Percentiles rank a stretch among this genome's conserved stretches.
Evolutionary conservation across 148 eudicot species (phyloP).

Genomic region (Diospyros kaki): DNA sequence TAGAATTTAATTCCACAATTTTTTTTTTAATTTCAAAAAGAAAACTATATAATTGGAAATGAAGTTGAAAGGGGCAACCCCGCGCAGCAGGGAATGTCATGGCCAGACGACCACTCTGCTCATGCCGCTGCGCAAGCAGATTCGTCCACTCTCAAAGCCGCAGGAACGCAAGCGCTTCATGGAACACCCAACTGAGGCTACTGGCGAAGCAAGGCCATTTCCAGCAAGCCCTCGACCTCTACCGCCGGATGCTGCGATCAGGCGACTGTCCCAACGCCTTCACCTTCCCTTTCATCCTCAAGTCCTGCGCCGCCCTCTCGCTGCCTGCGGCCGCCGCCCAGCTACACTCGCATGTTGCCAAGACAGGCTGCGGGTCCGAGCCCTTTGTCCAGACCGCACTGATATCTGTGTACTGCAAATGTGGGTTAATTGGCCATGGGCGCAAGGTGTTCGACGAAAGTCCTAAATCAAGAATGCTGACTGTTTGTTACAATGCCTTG

Average conservation of each 20-base stretch:
- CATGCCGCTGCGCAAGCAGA: constrained; percentile 7
- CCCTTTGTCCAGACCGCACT: constrained; percentile 61
- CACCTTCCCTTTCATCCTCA: constrained; percentile 70
- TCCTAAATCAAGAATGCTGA: constrained; percentile 28
- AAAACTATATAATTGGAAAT: too few species aligned
- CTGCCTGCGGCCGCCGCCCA: constrained; percentile 46
- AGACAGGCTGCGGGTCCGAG: constrained; percentile 47
- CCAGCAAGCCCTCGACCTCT: constrained; percentile 44
- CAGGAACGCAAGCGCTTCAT: constrained; percentile 16
- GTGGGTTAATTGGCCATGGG: constrained; percentile 30
- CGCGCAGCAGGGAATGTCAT: too few species aligned
- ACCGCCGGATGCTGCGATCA: constrained; percentile 55
- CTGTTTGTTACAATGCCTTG: constrained; percentile 77
- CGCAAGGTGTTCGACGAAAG: constrained; percentile 62
- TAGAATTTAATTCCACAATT: too few species aligned
- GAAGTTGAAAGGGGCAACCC: too few species aligned
- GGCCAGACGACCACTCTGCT: background rate
- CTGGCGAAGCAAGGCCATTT: constrained; percentile 45
- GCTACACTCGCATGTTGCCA: constrained; percentile 64
- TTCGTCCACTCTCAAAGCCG: background rate
- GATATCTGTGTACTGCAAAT: constrained; percentile 56
- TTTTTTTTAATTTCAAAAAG: too few species aligned
- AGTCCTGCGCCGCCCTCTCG: constrained; percentile 55
- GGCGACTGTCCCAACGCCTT: constrained; percentile 51
- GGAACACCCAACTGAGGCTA: constrained; percentile 55